Evolutionary conservation across 805 yeast species (phyloP), one percentile per base, ranked within the genome.

Genomic region (Aciculoconidium aculeatum): DNA sequence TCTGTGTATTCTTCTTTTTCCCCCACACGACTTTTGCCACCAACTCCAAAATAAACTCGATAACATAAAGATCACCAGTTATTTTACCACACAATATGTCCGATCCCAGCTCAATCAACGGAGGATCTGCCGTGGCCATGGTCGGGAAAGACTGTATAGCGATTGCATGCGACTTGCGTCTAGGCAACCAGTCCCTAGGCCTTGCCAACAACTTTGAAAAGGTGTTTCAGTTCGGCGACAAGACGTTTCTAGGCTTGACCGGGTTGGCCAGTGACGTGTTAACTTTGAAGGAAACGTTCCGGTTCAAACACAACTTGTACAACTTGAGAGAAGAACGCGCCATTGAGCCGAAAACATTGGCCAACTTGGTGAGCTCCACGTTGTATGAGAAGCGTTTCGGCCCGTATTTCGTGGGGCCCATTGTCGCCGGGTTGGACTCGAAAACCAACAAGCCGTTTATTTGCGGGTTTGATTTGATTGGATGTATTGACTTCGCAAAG

Each of bases 121-220:
- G 96, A 63, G 98, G 99, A 61, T 73, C 95, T 40, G 95, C 95
- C 30, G 94, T 94, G 18, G 98, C 98, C 41, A 92, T 92, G 99
- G 80, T 80, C 15, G 99, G 99, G 48, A 88, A 94, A 53, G 96
- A 87, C 45, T 92, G 99, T 68, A 88, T 92, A 32, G 98, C 97
- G 17, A 87, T 92, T 49, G 99, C 96, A 3, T 80, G 92, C 47
- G 99, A 92, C 61, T 67, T 92, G 51, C 79, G 97, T 49, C 67
- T 92, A 39, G 99, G 99, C 13, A 77, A 78, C 55, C 98, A 92
- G 58, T 84, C 95, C 5, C 67, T 92, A 14, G 96, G 97, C 32
- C 76, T 92, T 26, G 68, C 96, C 27, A 87, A 87, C 57, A 80
- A 87, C 49, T 94, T 92, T 57, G 96, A 92, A 51, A 92, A 92